Conservation (phyloP, 495 filamentous ascomycete species). For the Neohortaea acidophila region DNA sequence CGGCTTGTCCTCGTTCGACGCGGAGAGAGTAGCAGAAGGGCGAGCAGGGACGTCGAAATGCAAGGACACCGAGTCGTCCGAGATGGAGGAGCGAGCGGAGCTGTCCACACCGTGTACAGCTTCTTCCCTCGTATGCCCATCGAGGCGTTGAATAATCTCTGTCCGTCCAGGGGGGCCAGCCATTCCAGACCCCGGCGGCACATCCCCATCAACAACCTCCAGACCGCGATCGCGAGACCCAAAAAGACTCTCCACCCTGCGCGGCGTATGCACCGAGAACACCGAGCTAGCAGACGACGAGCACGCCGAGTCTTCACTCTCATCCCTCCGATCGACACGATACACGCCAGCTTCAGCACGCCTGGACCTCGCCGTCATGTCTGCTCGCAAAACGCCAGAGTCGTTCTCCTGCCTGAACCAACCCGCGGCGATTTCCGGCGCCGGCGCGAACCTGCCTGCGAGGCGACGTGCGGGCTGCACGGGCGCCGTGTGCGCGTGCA, state of each 20-base stretch:
- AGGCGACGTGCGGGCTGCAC: constrained; percentile 59
- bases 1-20: background rate
- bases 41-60: constrained; percentile 9
- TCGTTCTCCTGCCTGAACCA: constrained; percentile 50
- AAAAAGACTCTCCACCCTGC: constrained; percentile 59
- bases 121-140: no score
- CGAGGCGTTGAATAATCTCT: constrained; percentile 23
- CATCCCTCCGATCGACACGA: constrained; percentile 34
- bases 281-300: constrained; percentile 44
- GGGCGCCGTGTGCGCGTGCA: constrained; percentile 26
- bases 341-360: constrained; percentile 1
- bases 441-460: constrained; percentile 54
- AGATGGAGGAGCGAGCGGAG: background rate
- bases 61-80: constrained; percentile 4
- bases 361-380: constrained; percentile 24
- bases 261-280: constrained; percentile 56
- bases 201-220: background rate
- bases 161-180: constrained; percentile 18
- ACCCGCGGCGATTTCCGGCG: constrained; percentile 44
- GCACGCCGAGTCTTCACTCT: constrained; percentile 43
- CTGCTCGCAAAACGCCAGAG: constrained; percentile 27
- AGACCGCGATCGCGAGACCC: no score
- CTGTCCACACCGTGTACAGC: no score
- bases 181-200: constrained; percentile 17
- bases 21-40: background rate